Evolutionary conservation across 768 basidiomycete species (phyloP).

Genomic region (Tylopilus rubrobrunneus): DNA sequence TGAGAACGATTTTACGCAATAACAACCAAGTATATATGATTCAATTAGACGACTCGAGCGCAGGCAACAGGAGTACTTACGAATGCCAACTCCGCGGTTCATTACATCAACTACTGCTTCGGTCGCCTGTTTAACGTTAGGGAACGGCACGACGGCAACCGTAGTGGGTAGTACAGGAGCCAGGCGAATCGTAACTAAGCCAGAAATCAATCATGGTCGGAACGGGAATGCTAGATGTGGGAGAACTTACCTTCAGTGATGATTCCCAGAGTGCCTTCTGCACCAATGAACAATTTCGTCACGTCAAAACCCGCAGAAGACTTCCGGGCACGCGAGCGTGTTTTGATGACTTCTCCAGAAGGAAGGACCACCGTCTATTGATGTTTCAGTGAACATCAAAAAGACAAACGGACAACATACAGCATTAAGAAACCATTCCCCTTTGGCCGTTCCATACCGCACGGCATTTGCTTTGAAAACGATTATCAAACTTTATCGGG

Average conservation of each 20-base stretch:
- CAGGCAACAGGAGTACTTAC: slow-evolving; percentile 39
- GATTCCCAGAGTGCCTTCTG: slow-evolving; percentile 79
- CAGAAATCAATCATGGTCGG: background rate
- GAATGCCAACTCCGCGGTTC: slow-evolving; percentile 70
- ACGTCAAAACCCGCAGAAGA: slow-evolving; percentile 85
- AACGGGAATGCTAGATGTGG: background rate
- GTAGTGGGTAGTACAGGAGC: slow-evolving; percentile 79
- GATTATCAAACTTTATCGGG: slow-evolving; percentile 14
- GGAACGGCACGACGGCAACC: slow-evolving; percentile 81
- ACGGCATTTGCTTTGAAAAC: slow-evolving; percentile 62
- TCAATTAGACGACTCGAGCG: background rate
- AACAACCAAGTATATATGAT: background rate
- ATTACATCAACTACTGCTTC: slow-evolving; percentile 71
- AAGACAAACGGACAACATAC: slow-evolving; percentile 37
- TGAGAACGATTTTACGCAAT: slow-evolving; percentile 18
- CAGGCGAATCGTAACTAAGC: slow-evolving; percentile 70
- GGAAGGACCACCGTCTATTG: slow-evolving; percentile 83
- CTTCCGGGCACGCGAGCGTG: slow-evolving; percentile 72
- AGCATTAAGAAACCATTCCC: slow-evolving; percentile 86
- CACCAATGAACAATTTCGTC: slow-evolving; percentile 85
- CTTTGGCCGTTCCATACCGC: slow-evolving; percentile 84
- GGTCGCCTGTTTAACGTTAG: slow-evolving; percentile 68
- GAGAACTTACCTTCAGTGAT: slow-evolving; percentile 67
- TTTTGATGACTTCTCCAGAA: slow-evolving; percentile 87
- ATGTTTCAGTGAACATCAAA: background rate